Evolutionary conservation across 805 yeast genomes (phyloP), one percentile per base, ranked within the genome.

Genomic region (Yamadazyma nakazawae): DNA sequence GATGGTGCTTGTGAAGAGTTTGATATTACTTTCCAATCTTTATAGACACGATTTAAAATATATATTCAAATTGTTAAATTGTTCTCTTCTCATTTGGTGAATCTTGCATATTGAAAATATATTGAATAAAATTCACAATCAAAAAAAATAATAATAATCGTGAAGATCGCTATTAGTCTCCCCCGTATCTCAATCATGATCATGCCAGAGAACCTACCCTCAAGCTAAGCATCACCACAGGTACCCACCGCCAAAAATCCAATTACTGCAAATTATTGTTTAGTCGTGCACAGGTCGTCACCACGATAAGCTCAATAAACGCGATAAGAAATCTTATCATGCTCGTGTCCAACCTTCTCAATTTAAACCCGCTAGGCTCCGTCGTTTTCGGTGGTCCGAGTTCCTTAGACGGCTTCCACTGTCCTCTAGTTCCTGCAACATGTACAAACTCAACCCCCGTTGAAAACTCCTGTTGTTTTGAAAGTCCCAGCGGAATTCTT

Each of bases 381-480:
- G 41, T 43, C 12, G 16, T 43, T 19, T 43, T 36, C 37, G 41
- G 41, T 12, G 45, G 25, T 16, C 34, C 19, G 12, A 26, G 32
- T 36, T 26, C 21, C 12, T 8, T 12, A 10, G 30, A 30, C n/a
- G 8, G 21, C 7, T 10, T 12, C 11, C 16, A 17, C 17, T 43
- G 46, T 18, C 46, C 46, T 9, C 17, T 36, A 5, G 46, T 72
- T 1, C 91, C 92, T 1, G 60, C 78, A 31, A 75, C 87, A 7
- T 86, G 94, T 57, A 50, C 49, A 21, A 53, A 50, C 32, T 45
- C 86, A 0, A 50, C 54, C 4, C 73, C 69, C 2, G 70, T 80
- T 2, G 67, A 62, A 0, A 82, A 88, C 61, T 60, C 62, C 5
- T 72, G 76, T 48, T 72, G 76, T 46, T 72, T 70, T 51, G 76